Evolutionary conservation across 2,329 filamentous ascomycete species (phyloP), one percentile per base, ranked within the genome.

Genomic region (Scedosporium boydii): DNA sequence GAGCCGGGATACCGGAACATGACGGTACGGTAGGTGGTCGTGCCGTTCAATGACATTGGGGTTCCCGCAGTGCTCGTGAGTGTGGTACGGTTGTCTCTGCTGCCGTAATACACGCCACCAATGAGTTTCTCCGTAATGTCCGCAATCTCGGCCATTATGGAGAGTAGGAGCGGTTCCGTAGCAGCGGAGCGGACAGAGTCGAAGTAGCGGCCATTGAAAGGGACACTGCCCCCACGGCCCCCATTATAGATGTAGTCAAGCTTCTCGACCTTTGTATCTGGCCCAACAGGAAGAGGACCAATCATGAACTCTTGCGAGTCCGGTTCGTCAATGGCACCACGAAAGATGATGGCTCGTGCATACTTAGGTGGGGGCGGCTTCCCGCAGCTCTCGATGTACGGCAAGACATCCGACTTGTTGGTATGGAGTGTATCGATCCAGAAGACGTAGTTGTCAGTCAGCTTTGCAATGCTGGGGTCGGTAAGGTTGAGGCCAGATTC

Each of bases 261-360:
- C 55, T 74, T 73, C 60, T 74, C 66, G 27, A 77, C 68, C 16
- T 66, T 73, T 4, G 77, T 78, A 18, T 72, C 65, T 21, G 66
- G 60, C 6, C 68, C 69, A 3, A 80, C 71, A 1, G 80, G 80
- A 3, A 82, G 71, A 2, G 80, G 79, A 0, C 80, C 79, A 29
- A 82, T 74, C 72, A 79, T 78, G 65, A 77, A 80, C 65, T 82
- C 78, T 62, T 79, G 75, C 4, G 75, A 76, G 29, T 77, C 73
- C 1, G 78, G 78, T 12, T 75, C 71, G 3, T 67, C 65, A 56
- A 75, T 76, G 0, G 75, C 77, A 10, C 77, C 75, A 63, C 78
- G 73, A 51, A 78, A 77, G 48, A 82, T 74, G 60, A 80, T 75
- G 1, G 73, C 78, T 23, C 78, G 71, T 29, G 80, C 80, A 68